Base-by-base conservation (phyloP, 345 rosid genomes). In the Citrus australasica region DNA sequence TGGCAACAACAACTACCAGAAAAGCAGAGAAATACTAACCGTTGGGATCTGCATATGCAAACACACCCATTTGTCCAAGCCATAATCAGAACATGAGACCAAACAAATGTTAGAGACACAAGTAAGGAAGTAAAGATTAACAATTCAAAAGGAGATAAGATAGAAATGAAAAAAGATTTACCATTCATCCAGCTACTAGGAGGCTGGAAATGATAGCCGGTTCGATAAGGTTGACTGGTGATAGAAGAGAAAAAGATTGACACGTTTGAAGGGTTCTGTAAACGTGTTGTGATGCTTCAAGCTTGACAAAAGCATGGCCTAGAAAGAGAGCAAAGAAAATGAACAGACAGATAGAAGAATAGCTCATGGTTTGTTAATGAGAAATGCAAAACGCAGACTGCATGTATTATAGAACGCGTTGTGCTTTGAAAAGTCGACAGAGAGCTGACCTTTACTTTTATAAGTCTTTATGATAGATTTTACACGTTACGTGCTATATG, bases 101-200 rank as follows among this genome's bases (percentile, higher is more conserved):
- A 48, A 73, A 71, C 11, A 77, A 73, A 5, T 27, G 67, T 77
- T 32, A 83, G 75, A 60, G 33, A 66, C 38, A 6, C 11, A 9
- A 3, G 38, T 2, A 4, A 28, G 17, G 14, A 38, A 38, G 40
- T 1, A 60, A 24, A 11, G 11, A 25, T 2, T 2, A 40, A 40
- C 4, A 40, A 40, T 40, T 40, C 46, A 40, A 40, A 40, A 40
- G 3, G 13, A 9, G 13, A 7, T 3, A 62, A 58, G 5, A 6
- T 28, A 9, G 11, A 62, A 13, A 38, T 38, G 46, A 13, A 14
- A 33, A 11, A 24, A 7, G 0, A 32, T 22, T 42, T 48, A 14
- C 93, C 97, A 84, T 92, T 92, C 86, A 92, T 89, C 97, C 97
- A 90, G 63, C 89, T 89, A 78, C 82, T 88, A 6, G 91, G 87